Percentiles rank a stretch among this genome's conserved stretches.
These are phyloP conservation scores for Pseudomassariella vexata DNA, from an alignment of 2,329 filamentous ascomycete species.

Conservation along the genomic window DNA sequence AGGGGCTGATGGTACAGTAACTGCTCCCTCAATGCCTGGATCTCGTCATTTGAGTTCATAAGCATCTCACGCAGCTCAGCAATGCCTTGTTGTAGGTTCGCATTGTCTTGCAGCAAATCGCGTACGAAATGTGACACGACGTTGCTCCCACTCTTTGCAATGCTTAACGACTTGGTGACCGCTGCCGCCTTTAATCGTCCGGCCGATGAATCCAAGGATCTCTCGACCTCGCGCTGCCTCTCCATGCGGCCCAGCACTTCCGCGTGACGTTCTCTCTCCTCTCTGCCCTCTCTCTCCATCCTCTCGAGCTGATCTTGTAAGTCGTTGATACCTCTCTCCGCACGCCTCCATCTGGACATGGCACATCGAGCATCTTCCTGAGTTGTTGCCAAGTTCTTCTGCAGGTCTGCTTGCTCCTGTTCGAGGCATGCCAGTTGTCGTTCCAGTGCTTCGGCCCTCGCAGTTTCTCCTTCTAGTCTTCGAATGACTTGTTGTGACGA, in stretches of 20 bases:
- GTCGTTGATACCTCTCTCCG: constrained; percentile 70
- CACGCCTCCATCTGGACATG: constrained; percentile 76
- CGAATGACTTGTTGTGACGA: constrained; percentile 74
- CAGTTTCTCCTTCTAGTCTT: constrained; percentile 66
- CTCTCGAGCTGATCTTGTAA: constrained; percentile 83
- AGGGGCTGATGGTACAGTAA: constrained; percentile 72
- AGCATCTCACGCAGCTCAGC: constrained; percentile 88
- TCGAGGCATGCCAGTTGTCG: constrained; percentile 74
- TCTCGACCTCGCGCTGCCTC: constrained; percentile 73
- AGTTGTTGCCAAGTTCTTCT: constrained; percentile 59
- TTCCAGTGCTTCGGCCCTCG: constrained; percentile 73
- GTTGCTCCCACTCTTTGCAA: constrained; percentile 52
- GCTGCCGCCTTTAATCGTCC: constrained; percentile 77
- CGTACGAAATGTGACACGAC: constrained; percentile 96
- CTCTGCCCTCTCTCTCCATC: constrained; percentile 76
- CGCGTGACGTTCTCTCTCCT: constrained; percentile 75
- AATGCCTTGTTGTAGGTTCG: constrained; percentile 86
- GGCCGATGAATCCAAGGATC: constrained; percentile 73
- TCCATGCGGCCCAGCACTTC: constrained; percentile 82
- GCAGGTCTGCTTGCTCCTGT: constrained; percentile 69
- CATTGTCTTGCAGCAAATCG: constrained; percentile 92
- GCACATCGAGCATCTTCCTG: constrained; percentile 74
- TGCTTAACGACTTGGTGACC: constrained; percentile 58
- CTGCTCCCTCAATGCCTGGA: constrained; percentile 79
- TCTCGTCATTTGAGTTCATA: constrained; percentile 87